These are phyloP conservation scores for Bipolaris victoriae DNA, from an alignment of 2,329 filamentous ascomycete species.

Conservation along the genomic window DNA sequence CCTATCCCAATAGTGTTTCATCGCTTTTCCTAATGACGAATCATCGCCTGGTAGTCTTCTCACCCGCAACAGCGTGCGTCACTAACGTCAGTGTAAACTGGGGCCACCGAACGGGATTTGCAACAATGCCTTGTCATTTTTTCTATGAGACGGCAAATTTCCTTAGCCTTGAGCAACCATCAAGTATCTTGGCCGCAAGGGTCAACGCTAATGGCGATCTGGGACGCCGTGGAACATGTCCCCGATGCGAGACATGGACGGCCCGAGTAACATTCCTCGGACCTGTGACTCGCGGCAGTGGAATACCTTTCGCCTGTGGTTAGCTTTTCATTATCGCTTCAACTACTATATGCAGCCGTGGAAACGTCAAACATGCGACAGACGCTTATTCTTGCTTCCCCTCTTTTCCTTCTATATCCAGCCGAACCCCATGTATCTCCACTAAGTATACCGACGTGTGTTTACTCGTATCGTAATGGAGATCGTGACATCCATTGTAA, in stretches of 20 bases:
- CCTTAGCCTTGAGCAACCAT: neutral
- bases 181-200: conserved; percentile 1
- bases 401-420: neutral
- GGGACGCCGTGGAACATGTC: conserved; percentile 5
- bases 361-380: conserved; percentile 5
- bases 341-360: conserved; percentile 2
- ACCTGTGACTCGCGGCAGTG: neutral
- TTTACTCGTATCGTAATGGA: conserved; percentile 1
- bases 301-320: neutral
- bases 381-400: neutral
- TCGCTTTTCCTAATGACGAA: neutral
- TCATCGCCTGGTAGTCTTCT: neutral
- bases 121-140: neutral
- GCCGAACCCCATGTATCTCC: neutral
- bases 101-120: neutral
- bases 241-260: neutral
- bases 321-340: neutral
- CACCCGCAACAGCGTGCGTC: neutral
- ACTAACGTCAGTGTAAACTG: neutral
- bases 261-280: neutral
- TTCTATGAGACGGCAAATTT: neutral
- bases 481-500: conserved; percentile 11
- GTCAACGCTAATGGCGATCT: conserved; percentile 10
- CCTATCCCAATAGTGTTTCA: neutral
- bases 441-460: neutral